A percentile compares a stretch with the other conserved stretches of the same genome.
Evolutionary conservation across 495 filamentous ascomycete species (phyloP).

Genomic region (Aspergillus kassunensis): DNA sequence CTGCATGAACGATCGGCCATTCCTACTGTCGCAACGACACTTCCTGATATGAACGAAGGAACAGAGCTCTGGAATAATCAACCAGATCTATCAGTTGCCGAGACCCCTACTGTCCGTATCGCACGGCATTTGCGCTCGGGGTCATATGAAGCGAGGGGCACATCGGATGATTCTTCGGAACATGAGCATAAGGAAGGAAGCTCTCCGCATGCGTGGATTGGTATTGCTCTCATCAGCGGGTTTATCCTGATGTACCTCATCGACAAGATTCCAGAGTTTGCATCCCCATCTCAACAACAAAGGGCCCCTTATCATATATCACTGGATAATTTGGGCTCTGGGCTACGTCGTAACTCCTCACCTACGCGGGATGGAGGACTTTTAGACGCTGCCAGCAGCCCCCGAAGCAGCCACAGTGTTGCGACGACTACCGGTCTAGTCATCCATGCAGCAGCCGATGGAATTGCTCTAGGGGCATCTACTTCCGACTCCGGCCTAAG

Average conservation of each 20-base stretch:
- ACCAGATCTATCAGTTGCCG: not conserved
- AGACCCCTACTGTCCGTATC: constrained; percentile 4
- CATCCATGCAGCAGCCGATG: constrained; percentile 96
- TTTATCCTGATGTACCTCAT: constrained; percentile 98
- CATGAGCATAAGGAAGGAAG: constrained; percentile 32
- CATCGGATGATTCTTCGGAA: constrained; percentile 39
- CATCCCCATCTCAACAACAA: constrained; percentile 50
- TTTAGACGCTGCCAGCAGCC: constrained; percentile 30
- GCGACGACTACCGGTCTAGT: constrained; percentile 88
- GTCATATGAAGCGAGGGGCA: constrained; percentile 23
- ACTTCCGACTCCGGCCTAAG: constrained; percentile 68
- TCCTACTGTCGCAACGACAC: constrained; percentile 17
- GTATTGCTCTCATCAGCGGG: constrained; percentile 78
- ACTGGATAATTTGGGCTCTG: constrained; percentile 67
- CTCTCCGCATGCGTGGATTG: constrained; percentile 70
- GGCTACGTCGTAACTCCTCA: constrained; percentile 50
- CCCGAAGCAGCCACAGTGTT: constrained; percentile 39
- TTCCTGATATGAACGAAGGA: constrained; percentile 4
- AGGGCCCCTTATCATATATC: constrained; percentile 68
- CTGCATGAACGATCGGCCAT: constrained; percentile 29
- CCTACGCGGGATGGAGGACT: constrained; percentile 38
- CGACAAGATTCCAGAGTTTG: constrained; percentile 77
- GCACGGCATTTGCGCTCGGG: constrained; percentile 7
- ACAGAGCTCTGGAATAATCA: constrained; percentile 6
- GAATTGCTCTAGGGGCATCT: constrained; percentile 90